Conservation (phyloP, 2,329 filamentous ascomycete species). For the Epichloe hybrida region DNA sequence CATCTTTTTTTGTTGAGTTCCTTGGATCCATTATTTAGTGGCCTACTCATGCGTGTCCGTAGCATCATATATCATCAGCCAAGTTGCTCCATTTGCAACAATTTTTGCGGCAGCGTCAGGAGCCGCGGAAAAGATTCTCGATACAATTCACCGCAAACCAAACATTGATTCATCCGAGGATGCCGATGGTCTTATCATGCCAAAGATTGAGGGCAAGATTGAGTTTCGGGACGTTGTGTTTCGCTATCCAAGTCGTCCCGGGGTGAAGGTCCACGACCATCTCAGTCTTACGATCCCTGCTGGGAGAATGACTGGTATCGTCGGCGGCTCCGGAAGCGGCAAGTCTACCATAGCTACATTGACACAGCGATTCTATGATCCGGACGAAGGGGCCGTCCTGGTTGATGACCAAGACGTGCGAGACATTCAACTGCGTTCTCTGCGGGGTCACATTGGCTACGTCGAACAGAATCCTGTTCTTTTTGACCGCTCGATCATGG, state of each 20-base stretch:
- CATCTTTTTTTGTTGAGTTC: neutral
- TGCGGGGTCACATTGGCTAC: slow-evolving; percentile 39
- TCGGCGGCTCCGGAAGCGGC: slow-evolving; percentile 53
- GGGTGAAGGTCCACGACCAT: slow-evolving; percentile 40
- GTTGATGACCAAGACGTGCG: slow-evolving; percentile 31
- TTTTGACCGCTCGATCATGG: slow-evolving; percentile 43
- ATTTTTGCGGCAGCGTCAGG: slow-evolving; percentile 35
- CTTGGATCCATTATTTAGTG: no score
- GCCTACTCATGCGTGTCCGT: no score
- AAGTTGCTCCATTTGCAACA: slow-evolving; percentile 44
- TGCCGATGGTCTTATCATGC: neutral
- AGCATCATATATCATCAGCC: slow-evolving; percentile 30
- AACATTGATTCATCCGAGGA: neutral
- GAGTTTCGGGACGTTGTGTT: slow-evolving; percentile 14
- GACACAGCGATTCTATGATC: slow-evolving; percentile 52
- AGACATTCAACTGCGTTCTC: slow-evolving; percentile 42
- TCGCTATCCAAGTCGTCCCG: slow-evolving; percentile 27
- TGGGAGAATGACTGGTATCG: slow-evolving; percentile 54
- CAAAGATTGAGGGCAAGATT: neutral
- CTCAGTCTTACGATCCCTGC: slow-evolving; percentile 26
- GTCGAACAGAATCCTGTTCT: slow-evolving; percentile 50
- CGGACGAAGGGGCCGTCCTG: slow-evolving; percentile 24
- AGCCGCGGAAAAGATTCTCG: neutral
- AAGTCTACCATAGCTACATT: slow-evolving; percentile 57
- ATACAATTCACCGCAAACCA: neutral